Base-by-base conservation (phyloP, 768 basidiomycete species). In the Suillus tomentosus region DNA sequence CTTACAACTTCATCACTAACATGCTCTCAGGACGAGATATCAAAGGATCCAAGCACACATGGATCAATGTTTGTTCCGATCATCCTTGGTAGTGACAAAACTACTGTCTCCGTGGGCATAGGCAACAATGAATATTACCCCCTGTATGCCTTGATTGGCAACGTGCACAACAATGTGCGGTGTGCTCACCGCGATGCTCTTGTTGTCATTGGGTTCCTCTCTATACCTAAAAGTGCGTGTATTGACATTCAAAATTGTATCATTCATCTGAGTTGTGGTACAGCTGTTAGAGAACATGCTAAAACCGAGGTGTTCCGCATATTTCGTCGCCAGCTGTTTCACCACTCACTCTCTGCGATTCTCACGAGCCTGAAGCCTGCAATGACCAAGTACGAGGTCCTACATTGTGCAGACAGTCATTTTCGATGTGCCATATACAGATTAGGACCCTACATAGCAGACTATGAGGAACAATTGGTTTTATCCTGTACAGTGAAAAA, bases 381-480 rank as follows among this genome's bases (percentile, higher is more conserved):
- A 8, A 36, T 36, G 36, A 36, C 36, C 8, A 1, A 36, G 36
- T 36, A 36, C 8, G 8, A 36, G 36, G 36, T 36, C 7, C 36
- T 36, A 8, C 1, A 1, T 11, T 79, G 72, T 47, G 65, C 63
- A 2, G 78, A 80, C 68, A 73, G 75, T 1, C 70, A 76, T 64
- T 77, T 65, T 61, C 68, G 68, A 3, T 62, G 67, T 5, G 72
- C 62, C 1, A 71, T 80, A 22, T 79, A 74, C 67, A 71, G 72
- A 1, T 57, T 81, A 10, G 78, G 78, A 1, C 73, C 78, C 2
- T 77, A 78, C 36, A 36, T 36, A 36, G 36, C 36, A 36, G 36
- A 36, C 36, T 36, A 36, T 0, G 9, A 36, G 7, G 36, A 36
- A 36, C 36, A 36, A 36, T 7, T 36, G 9, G 7, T 36, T 7